Evolutionary conservation across 441 rosid species (phyloP).

Genomic region (Iberis amara): DNA sequence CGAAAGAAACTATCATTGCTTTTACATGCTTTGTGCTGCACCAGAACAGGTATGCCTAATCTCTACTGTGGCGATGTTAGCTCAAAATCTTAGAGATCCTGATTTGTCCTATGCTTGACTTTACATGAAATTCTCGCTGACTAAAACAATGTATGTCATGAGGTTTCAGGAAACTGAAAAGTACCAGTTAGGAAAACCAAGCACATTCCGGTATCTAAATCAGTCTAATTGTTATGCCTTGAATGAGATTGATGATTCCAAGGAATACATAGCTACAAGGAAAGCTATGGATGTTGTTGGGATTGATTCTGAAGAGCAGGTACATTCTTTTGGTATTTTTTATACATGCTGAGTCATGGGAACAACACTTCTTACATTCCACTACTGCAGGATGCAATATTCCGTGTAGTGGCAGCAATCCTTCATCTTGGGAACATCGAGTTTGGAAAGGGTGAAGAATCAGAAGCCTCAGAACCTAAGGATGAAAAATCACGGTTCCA

Average conservation of each 20-base stretch:
- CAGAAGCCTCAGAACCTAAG: constrained; percentile 72
- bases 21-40: constrained; percentile 80
- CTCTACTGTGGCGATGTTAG: constrained; percentile 13
- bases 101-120: constrained; percentile 1
- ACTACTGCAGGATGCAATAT: constrained; percentile 67
- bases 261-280: constrained; percentile 67
- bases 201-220: constrained; percentile 73
- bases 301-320: constrained; percentile 73
- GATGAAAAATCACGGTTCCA: constrained; percentile 72
- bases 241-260: constrained; percentile 68
- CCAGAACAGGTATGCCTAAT: constrained; percentile 46
- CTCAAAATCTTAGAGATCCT: constrained; percentile 5
- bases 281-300: constrained; percentile 87
- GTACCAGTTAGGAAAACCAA: constrained; percentile 66
- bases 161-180: constrained; percentile 44
- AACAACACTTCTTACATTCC: constrained; percentile 26
- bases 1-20: constrained; percentile 80
- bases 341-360: constrained; percentile 5
- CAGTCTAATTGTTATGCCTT: constrained; percentile 65
- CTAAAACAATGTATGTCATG: constrained; percentile 12
- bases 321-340: constrained; percentile 26
- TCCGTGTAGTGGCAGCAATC: constrained; percentile 89
- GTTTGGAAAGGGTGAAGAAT: constrained; percentile 70
- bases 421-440: constrained; percentile 91
- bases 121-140: constrained; percentile 7